Conservation (phyloP, 1,139 yeast species). For the Lizanozyma gosingica region DNA sequence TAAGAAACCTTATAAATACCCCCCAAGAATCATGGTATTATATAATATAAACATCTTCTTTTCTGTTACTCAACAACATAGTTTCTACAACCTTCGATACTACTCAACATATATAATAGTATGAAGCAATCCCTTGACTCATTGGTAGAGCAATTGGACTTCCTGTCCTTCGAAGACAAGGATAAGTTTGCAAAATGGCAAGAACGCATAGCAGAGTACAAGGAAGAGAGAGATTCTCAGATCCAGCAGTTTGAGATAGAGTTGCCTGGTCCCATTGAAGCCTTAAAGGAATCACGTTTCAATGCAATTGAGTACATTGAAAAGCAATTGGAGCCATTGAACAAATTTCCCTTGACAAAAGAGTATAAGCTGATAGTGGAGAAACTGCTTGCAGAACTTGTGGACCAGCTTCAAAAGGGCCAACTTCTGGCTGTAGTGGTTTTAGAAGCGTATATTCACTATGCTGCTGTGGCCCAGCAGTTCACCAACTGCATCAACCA, state of each 20-base stretch:
- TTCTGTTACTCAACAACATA: too few relatives aligned
- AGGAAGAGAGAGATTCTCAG: background rate
- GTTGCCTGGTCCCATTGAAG: background rate
- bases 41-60: too few relatives aligned
- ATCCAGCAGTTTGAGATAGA: background rate
- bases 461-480: slow-evolving; percentile 11
- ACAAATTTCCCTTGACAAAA: background rate
- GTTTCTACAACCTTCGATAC: too few relatives aligned
- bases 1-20: too few relatives aligned
- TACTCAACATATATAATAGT: too few relatives aligned
- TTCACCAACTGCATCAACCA: slow-evolving; percentile 10
- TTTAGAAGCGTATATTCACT: slow-evolving; percentile 11
- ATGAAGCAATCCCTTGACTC: too few relatives aligned
- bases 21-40: too few relatives aligned
- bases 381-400: slow-evolving; percentile 1
- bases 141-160: background rate
- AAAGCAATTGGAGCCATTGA: background rate
- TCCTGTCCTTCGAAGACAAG: background rate
- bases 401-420: slow-evolving; percentile 9
- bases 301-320: background rate
- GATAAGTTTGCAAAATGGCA: background rate
- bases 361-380: background rate
- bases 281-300: background rate
- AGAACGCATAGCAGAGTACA: background rate
- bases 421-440: slow-evolving; percentile 11